Conservation (phyloP, 495 filamentous ascomycete species). For the Penicillium canescens region DNA sequence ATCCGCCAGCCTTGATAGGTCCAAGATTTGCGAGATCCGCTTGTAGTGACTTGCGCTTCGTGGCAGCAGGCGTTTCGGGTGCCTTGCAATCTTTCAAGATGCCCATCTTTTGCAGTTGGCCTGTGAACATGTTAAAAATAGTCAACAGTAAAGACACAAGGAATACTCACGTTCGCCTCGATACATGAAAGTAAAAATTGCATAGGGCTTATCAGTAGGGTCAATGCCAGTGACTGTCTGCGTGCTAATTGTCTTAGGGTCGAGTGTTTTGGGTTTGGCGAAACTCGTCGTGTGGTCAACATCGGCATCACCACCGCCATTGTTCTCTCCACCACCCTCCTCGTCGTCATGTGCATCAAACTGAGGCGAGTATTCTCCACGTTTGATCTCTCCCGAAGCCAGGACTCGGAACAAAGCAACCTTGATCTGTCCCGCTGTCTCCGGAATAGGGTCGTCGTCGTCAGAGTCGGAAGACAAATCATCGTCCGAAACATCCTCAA, state of each 20-base stretch:
- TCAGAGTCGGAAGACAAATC: conserved; percentile 74
- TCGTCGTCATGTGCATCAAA: conserved; percentile 97
- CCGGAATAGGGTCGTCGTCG: conserved; percentile 80
- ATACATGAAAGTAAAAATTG: conserved; percentile 97
- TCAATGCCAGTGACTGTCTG: conserved; percentile 99
- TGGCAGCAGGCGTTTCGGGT: conserved; percentile 53
- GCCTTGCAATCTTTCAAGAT: conserved; percentile 66
- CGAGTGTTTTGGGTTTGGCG: conserved; percentile 93
- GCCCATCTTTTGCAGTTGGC: conserved; percentile 93
- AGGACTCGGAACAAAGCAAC: conserved; percentile 94
- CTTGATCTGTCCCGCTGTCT: conserved; percentile 97
- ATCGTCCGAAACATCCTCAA: conserved; percentile 71
- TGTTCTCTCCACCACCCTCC: conserved; percentile 55
- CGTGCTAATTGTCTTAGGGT: conserved; percentile 95
- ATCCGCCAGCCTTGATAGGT: conserved; percentile 77
- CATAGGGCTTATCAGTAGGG: conserved; percentile 90
- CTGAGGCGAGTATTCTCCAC: conserved; percentile 95
- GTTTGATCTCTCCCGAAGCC: conserved; percentile 94
- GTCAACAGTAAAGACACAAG: not conserved
- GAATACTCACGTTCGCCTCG: conserved; percentile 81
- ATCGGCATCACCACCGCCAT: conserved; percentile 57
- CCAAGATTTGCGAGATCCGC: conserved; percentile 83
- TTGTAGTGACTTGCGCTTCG: conserved; percentile 74
- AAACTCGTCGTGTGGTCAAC: conserved; percentile 98
- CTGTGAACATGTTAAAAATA: conserved; percentile 45